Conservation (phyloP, 176 grass and related monocot species). For the Lolium rigidum region DNA sequence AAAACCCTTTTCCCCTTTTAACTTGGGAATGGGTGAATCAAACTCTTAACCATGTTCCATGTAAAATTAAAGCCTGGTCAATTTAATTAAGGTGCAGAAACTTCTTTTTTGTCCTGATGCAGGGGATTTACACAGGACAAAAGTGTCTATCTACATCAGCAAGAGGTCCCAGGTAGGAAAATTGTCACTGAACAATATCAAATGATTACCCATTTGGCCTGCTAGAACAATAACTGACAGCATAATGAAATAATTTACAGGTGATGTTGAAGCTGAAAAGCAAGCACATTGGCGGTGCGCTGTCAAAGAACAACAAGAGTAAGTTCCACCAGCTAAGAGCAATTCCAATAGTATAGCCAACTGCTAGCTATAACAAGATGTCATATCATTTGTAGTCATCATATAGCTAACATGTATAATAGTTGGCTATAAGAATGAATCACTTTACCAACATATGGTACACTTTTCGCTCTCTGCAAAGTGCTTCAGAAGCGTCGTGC, state of each 20-base stretch:
- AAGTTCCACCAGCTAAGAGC: conserved; percentile 36
- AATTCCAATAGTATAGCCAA: too few relatives aligned
- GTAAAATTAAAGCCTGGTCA: conserved; percentile 19
- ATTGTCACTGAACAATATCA: conserved; percentile 9
- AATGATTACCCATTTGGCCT: background rate
- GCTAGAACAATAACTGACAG: conserved; percentile 18
- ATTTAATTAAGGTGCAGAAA: conserved; percentile 8
- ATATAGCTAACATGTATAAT: too few relatives aligned
- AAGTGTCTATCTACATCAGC: conserved; percentile 85
- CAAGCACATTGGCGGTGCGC: conserved; percentile 88
- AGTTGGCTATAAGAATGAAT: too few relatives aligned
- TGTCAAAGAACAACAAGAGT: conserved; percentile 98
- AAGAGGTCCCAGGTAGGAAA: conserved; percentile 78
- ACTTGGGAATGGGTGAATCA: background rate
- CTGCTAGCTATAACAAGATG: too few relatives aligned
- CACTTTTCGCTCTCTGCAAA: too few relatives aligned
- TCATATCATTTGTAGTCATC: too few relatives aligned
- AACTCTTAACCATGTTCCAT: background rate
- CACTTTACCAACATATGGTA: too few relatives aligned
- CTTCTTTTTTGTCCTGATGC: conserved; percentile 33
- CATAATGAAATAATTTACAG: conserved; percentile 40
- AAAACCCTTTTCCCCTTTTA: background rate
- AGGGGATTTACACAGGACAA: conserved; percentile 76
- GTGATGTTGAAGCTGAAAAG: conserved; percentile 95
- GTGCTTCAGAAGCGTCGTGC: too few relatives aligned